Conservation (phyloP, 495 filamentous ascomycete genomes). For the Neurospora cerealis region DNA sequence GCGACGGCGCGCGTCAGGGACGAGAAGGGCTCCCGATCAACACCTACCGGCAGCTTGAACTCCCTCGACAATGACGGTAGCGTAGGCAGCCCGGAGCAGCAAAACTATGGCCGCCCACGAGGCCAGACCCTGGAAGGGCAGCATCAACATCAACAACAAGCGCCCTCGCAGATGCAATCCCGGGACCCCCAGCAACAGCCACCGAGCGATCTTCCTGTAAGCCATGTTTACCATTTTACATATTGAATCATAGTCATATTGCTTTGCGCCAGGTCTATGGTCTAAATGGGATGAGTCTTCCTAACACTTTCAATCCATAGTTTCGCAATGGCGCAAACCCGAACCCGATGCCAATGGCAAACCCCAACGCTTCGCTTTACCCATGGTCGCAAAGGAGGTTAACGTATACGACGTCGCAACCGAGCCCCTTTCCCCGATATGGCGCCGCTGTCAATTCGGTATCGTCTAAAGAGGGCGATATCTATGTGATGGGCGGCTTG, state of each 20-base stretch:
- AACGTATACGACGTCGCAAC: slow-evolving; percentile 71
- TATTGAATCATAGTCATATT: neutral
- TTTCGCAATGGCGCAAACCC: slow-evolving; percentile 33
- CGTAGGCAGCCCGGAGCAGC: slow-evolving; percentile 39
- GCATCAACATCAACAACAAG: slow-evolving; percentile 21
- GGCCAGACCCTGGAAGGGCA: slow-evolving; percentile 24
- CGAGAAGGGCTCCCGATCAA: slow-evolving; percentile 38
- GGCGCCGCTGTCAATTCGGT: slow-evolving; percentile 90
- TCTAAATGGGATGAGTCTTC: neutral
- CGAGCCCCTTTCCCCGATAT: slow-evolving; percentile 92
- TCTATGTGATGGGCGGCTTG: slow-evolving; percentile 96
- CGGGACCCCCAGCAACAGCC: slow-evolving; percentile 10
- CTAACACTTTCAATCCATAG: slow-evolving; percentile 18
- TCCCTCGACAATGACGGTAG: slow-evolving; percentile 38
- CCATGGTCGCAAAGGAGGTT: slow-evolving; percentile 91
- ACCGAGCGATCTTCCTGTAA: slow-evolving; percentile 40
- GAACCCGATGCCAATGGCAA: slow-evolving; percentile 17
- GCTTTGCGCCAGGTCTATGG: neutral
- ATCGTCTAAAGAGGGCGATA: slow-evolving; percentile 90
- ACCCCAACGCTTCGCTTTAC: slow-evolving; percentile 58
- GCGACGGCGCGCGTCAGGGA: slow-evolving; percentile 34
- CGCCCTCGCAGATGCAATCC: slow-evolving; percentile 4
- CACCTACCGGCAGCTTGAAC: slow-evolving; percentile 47
- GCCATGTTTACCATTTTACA: slow-evolving; percentile 1
- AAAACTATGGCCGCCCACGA: slow-evolving; percentile 26